Percentiles rank a stretch among this genome's conserved stretches.
Conservation (phyloP, 331 rosid species). For the Phaseolus coccineus region DNA sequence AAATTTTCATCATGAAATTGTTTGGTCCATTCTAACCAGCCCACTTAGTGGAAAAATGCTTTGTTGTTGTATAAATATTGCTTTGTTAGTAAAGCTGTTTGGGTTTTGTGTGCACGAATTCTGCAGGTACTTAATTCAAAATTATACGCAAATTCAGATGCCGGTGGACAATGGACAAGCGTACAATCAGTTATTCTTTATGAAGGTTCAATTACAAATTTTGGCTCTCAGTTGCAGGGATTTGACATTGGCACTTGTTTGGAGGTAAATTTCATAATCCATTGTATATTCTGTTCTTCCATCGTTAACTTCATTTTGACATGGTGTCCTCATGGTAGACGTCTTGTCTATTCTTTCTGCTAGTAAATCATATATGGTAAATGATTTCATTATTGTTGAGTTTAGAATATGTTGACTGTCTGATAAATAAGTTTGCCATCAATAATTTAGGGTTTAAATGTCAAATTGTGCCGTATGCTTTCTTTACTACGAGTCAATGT, state of each 20-base stretch:
- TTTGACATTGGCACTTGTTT: slow-evolving; percentile 97
- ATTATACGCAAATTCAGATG: slow-evolving; percentile 57
- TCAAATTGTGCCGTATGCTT: slow-evolving; percentile 2
- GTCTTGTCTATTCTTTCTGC: background rate
- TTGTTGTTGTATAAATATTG: background rate
- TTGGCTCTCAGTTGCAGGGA: slow-evolving; percentile 70
- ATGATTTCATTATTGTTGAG: slow-evolving; percentile 25
- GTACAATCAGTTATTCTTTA: slow-evolving; percentile 73
- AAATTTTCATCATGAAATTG: slow-evolving; percentile 20
- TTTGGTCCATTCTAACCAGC: background rate
- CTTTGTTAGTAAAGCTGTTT: slow-evolving; percentile 37
- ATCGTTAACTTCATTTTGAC: slow-evolving; percentile 25
- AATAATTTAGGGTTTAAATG: slow-evolving; percentile 22
- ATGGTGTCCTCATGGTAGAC: background rate
- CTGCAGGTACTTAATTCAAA: slow-evolving; percentile 84
- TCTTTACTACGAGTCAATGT: background rate
- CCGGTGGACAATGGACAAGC: slow-evolving; percentile 41
- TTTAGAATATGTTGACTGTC: slow-evolving; percentile 2
- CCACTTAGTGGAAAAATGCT: background rate
- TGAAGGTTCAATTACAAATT: slow-evolving; percentile 85
- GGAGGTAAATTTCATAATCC: slow-evolving; percentile 67
- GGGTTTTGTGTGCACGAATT: slow-evolving; percentile 40
- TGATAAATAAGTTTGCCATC: slow-evolving; percentile 23
- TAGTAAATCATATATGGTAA: background rate
- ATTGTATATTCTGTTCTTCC: background rate